phyloP scores from a whole-genome alignment of 495 filamentous ascomycete genomes.

The Cercophora newfieldiana region DNA sequence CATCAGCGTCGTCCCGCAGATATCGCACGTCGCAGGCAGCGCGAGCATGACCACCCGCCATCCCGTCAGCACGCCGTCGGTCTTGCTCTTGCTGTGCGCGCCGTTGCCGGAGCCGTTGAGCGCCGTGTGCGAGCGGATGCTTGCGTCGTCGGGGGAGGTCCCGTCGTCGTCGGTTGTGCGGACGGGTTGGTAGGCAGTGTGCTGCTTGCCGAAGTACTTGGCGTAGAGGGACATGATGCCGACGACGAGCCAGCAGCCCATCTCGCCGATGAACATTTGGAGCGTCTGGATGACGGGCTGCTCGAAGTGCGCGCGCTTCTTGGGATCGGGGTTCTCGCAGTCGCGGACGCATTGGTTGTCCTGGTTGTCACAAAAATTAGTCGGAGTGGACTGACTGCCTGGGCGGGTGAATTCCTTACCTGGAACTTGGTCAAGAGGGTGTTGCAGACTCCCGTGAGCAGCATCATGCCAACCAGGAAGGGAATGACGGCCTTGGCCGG shows the following conservation, averaged over 20 bases:
- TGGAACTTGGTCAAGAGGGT: constrained; percentile 97
- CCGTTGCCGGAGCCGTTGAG: constrained; percentile 43
- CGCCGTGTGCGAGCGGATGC: constrained; percentile 47
- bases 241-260: constrained; percentile 89
- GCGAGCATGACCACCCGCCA: constrained; percentile 75
- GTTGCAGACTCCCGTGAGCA: constrained; percentile 87
- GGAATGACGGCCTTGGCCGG: constrained; percentile 64
- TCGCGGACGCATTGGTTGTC: constrained; percentile 95
- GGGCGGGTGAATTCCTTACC: constrained; percentile 43
- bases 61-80: constrained; percentile 62
- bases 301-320: constrained; percentile 70
- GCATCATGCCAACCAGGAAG: constrained; percentile 89
- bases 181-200: constrained; percentile 67
- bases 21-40: constrained; percentile 89
- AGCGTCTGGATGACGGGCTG: constrained; percentile 95
- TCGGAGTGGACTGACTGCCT: neutral
- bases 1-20: constrained; percentile 93
- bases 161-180: constrained; percentile 34
- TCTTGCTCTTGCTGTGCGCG: constrained; percentile 24
- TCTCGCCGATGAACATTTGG: constrained; percentile 93
- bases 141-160: constrained; percentile 42
- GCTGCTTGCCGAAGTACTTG: constrained; percentile 49
- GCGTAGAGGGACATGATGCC: constrained; percentile 62
- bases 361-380: constrained; percentile 39
- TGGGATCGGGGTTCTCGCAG: constrained; percentile 75